Evolutionary conservation across 306 rosid species (phyloP), one percentile per base, ranked within the genome.

Genomic region (Benincasa hispida): DNA sequence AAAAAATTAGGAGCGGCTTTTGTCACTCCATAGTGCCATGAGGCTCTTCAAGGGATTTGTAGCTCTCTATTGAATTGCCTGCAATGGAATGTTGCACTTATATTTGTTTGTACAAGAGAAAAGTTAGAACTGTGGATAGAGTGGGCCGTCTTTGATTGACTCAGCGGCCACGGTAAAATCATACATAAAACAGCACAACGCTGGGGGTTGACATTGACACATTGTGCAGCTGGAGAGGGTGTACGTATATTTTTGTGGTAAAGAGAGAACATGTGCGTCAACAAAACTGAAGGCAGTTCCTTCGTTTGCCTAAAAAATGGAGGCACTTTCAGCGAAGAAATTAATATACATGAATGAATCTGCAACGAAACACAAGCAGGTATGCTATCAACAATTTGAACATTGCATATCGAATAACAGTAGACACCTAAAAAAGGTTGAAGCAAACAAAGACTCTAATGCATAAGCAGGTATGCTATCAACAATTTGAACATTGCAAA

Each of bases 261-360:
- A 70, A 47, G 56, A 8, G 5, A 53, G 58, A 47, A 15, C 25
- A 47, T 27, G 56, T 25, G 58, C 15, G 24, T 45, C 57, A 47
- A 70, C 58, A 70, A 70, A 70, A 70, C 56, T 70, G 37, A 6
- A 70, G 75, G 75, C 50, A 67, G 74, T n/a, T 41, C 56, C 75
- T 70, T 70, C 58, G 21, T 14, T 70, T 27, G 41, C 76, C 55
- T 66, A 15, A 70, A 47, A 70, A 70, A n/a, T 67, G 74, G 74
- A 65, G 74, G 32, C 53, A 21, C 12, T 39, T 67, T 65, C 72
- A 65, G 72, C 25, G 48, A 34, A 65, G 72, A 65, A 65, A 67
- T 27, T 25, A 45, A 45, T 69, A 10, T 69, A 70, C 76, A 70
- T 17, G 58, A 15, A 72, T 72, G 76, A 48, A 72, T 28, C 60